Evolutionary conservation across 2,329 filamentous ascomycete genomes (phyloP), one percentile per base, ranked within the genome.

Genomic region (Verticillium albo-atrum): DNA sequence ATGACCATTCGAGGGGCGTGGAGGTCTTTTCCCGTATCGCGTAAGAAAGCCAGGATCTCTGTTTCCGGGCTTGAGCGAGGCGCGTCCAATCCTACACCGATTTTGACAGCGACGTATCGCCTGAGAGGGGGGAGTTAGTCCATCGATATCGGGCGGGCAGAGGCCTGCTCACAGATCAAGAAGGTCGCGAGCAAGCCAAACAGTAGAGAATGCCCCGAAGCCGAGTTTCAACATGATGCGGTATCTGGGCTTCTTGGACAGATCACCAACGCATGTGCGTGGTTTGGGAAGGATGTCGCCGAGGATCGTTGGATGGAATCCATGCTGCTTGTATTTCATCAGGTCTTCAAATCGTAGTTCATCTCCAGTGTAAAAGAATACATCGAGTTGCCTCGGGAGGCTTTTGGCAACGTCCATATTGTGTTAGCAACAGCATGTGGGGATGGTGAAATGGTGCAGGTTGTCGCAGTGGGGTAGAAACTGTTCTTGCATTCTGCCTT

Each of bases 141-240:
- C n/a, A 17, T 37, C 15, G 6, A 15, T 15, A 37, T n/a, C 35
- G n/a, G 4, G 6, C 35, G 15, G 6, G 6, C 10, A 37, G 35
- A n/a, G n/a, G 12, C 12, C 28, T 30, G 28, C 7, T 15, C 15
- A 53, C 55, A 30, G 54, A 60, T 59, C 52, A 4, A 42, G 34
- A 47, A 60, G 35, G 35, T 60, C 55, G 5, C 50, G 50, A 34
- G 58, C 58, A 14, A 60, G 56, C 58, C 60, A 62, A 3, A 62
- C 58, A 7, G 55, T 62, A 14, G 55, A 34, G 35, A 60, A 60
- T n/a, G 57, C 51, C 10, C 60, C 60, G 30, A 6, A 55, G 3
- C 60, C 60, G 9, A 62, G 51, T 34, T 62, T 62, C 26, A 30
- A 30, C 23, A 55, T 32, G 37, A 62, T 58, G 10, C 56, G 60